Percentiles rank a stretch among this genome's conserved stretches.
phyloP scores from a whole-genome alignment of 2,329 filamentous ascomycete species.

The Endocalyx cinctus region DNA sequence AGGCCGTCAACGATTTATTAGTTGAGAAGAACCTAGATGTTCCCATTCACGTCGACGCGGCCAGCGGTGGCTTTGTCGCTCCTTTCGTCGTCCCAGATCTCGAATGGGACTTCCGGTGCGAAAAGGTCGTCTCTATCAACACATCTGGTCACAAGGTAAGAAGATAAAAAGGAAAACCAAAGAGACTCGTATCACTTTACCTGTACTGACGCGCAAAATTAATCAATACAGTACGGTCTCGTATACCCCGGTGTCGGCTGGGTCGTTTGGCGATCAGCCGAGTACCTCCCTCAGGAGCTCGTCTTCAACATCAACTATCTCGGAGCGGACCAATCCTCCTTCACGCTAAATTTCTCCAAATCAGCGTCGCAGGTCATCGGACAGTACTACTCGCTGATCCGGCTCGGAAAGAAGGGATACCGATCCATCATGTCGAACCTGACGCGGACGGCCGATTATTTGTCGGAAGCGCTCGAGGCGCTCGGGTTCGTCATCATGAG shows the following conservation, averaged over 20 bases:
- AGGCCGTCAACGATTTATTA: constrained; percentile 84
- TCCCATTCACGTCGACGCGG: constrained; percentile 91
- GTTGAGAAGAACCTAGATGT: constrained; percentile 69
- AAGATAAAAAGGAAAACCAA: not conserved
- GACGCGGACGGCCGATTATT: constrained; percentile 83
- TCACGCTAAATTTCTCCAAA: constrained; percentile 97
- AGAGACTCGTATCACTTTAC: not conserved
- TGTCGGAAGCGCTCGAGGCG: constrained; percentile 65
- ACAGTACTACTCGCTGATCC: constrained; percentile 96
- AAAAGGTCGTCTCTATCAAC: constrained; percentile 90
- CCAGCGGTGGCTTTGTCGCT: constrained; percentile 86
- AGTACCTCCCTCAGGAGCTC: constrained; percentile 82
- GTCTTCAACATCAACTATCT: constrained; percentile 99
- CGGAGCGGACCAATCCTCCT: constrained; percentile 89
- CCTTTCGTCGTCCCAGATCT: constrained; percentile 83
- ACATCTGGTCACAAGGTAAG: constrained; percentile 80
- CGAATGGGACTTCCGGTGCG: constrained; percentile 86
- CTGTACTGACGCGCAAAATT: not conserved
- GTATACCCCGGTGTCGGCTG: constrained; percentile 92
- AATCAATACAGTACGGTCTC: constrained; percentile 43
- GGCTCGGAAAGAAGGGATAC: constrained; percentile 89
- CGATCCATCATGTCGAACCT: constrained; percentile 91
- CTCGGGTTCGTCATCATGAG: constrained; percentile 88
- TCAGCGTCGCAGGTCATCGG: constrained; percentile 92
- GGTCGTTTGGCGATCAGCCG: constrained; percentile 81